A percentile compares a stretch with the other conserved stretches of the same genome.
phyloP scores from a whole-genome alignment of 805 yeast species.

The Lachancea cidri region DNA sequence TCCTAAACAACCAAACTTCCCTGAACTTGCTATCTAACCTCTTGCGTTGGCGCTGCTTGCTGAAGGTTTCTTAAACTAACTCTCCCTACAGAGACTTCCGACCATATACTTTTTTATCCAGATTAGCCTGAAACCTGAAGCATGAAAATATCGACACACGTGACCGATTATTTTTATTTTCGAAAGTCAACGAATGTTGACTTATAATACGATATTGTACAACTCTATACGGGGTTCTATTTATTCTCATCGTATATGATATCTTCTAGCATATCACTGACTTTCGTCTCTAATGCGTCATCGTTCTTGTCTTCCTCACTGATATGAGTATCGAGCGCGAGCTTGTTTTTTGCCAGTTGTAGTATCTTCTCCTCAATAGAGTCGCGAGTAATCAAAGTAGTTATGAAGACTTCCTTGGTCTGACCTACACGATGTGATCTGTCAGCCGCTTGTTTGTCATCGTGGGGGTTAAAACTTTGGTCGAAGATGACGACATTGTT shows the following conservation, averaged over 20 bases:
- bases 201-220: neutral
- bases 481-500: constrained; percentile 88
- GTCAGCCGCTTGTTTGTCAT: constrained; percentile 97
- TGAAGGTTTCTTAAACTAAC: neutral
- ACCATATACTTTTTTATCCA: neutral
- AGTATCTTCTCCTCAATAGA: constrained; percentile 89
- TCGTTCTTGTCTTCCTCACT: constrained; percentile 41
- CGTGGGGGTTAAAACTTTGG: constrained; percentile 95
- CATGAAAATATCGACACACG: neutral
- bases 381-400: constrained; percentile 62
- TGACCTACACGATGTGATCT: constrained; percentile 98
- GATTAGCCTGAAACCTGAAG: neutral
- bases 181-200: too few relatives aligned
- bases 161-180: too few relatives aligned
- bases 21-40: neutral
- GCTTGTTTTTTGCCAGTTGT: constrained; percentile 80
- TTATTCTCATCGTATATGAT: constrained; percentile 26
- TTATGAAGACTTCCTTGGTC: constrained; percentile 73
- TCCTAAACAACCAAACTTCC: neutral
- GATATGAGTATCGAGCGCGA: constrained; percentile 64
- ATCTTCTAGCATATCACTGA: constrained; percentile 44
- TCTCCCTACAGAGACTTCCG: neutral
- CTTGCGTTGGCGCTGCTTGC: neutral
- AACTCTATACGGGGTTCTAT: neutral
- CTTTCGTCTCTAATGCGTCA: constrained; percentile 44